Base-by-base conservation (phyloP, 2,329 filamentous ascomycete genomes). In the Fusarium sp. region DNA sequence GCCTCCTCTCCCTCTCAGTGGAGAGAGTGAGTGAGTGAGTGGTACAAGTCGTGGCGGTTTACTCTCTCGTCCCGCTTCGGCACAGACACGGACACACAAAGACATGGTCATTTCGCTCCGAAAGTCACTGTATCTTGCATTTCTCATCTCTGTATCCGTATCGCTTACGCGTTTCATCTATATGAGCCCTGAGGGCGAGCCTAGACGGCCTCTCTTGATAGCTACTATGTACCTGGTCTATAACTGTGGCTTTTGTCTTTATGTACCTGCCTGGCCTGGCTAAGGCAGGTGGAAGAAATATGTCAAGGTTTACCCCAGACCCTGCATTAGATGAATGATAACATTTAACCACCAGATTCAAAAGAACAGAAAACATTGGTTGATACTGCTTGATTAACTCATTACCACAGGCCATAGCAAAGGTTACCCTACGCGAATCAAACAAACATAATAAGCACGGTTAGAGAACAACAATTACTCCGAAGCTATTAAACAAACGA, bases 81-180 rank as follows among this genome's bases (percentile, higher is more conserved):
- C 17, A 53, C 38, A 47, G 30, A 24, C 40, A 36, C 17, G 32
- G 17, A 36, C 7, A n/a, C 32, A 36, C 21, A 45, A 14, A 40
- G 21, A 44, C 39, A 54, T 32, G 23, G 54, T 56, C 45, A 51
- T 62, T 51, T 62, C 63, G 62, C 46, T 58, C 52, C 34, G 44
- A 23, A 39, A 50, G 44, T 34, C 44, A 40, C 48, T 59, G 47
- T 24, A 65, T 61, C 62, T 65, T 51, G 62, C 62, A 65, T 60
- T 36, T 36, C 17, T 15, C 32, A 57, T 58, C 51, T 59, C 8
- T n/a, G 15, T 9, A 34, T 34, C 30, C 45, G 28, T 39, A 65
- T 65, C 36, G 51, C 45, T 56, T 60, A 59, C 36, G 40, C 48
- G 65, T 62, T 65, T 62, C 61, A 42, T 44, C 34, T 54, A 57